Conservation (phyloP, 345 rosid genomes). For the Aquilaria sinensis region DNA sequence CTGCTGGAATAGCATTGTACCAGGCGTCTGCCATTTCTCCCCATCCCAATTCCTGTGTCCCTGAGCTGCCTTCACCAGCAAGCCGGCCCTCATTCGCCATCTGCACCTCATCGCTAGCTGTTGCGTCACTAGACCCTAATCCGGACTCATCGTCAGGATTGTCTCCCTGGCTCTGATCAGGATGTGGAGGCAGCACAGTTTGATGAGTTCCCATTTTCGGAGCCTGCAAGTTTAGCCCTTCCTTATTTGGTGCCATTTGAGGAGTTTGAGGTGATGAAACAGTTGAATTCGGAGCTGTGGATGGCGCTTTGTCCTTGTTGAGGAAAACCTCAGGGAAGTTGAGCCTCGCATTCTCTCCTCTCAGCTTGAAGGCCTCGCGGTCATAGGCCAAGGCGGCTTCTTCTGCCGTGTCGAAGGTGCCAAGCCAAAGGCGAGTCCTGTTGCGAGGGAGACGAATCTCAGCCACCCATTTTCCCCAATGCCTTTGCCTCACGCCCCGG, state of each 20-base stretch:
- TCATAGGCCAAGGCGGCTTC: conserved; percentile 93
- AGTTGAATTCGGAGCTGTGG: conserved; percentile 24
- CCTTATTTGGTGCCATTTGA: conserved; percentile 16
- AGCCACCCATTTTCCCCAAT: conserved; percentile 99
- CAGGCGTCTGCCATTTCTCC: conserved; percentile 80
- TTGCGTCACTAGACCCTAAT: conserved; percentile 26
- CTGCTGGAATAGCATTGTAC: conserved; percentile 73
- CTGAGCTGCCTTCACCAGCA: conserved; percentile 24
- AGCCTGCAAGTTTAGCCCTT: conserved; percentile 15
- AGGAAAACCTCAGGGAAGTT: conserved; percentile 81
- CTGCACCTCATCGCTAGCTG: conserved; percentile 23
- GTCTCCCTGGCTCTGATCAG: conserved; percentile 17
- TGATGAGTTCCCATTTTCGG: conserved; percentile 1
- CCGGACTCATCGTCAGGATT: conserved; percentile 34
- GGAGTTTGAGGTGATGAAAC: conserved; percentile 25
- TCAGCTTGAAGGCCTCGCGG: conserved; percentile 78
- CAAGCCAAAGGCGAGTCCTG: conserved; percentile 91
- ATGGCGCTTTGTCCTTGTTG: conserved; percentile 37
- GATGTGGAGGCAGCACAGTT: conserved; percentile 5
- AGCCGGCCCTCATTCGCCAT: conserved; percentile 17
- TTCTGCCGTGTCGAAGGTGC: conserved; percentile 90
- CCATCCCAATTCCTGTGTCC: conserved; percentile 46
- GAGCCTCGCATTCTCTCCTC: conserved; percentile 84
- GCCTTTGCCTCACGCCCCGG: conserved; percentile 90
- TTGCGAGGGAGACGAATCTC: conserved; percentile 95